Evolutionary conservation across 2,329 filamentous ascomycete genomes (phyloP).

Genomic region (Apiospora hydei): DNA sequence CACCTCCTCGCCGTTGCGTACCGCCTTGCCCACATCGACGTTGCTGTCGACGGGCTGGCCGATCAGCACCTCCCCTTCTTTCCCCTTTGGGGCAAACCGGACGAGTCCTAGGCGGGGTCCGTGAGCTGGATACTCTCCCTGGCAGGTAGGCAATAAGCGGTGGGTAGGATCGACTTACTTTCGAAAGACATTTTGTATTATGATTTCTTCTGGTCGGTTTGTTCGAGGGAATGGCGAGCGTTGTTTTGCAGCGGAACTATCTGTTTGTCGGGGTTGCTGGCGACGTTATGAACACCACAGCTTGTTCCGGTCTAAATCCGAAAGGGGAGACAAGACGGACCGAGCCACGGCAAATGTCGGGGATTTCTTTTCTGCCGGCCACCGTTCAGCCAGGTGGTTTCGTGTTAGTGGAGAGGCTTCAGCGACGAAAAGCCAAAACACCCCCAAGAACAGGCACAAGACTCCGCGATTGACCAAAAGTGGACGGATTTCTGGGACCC

Average conservation of each 20-base stretch:
- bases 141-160: background rate
- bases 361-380: constrained; percentile 10
- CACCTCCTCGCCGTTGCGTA: constrained; percentile 64
- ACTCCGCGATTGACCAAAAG: background rate
- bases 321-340: constrained; percentile 14
- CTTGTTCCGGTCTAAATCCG: constrained; percentile 9
- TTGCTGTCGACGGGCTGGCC: constrained; percentile 61
- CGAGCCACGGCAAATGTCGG: constrained; percentile 19
- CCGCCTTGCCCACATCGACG: constrained; percentile 64
- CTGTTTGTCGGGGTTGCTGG: background rate
- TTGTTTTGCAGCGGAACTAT: background rate
- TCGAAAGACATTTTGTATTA: constrained; percentile 13
- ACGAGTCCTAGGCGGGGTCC: constrained; percentile 52
- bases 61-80: constrained; percentile 50
- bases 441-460: background rate
- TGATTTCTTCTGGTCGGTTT: background rate
- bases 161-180: background rate
- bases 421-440: background rate
- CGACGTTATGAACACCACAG: constrained; percentile 15
- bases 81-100: constrained; percentile 62
- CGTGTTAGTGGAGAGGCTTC: constrained; percentile 6
- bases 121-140: background rate
- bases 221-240: background rate
- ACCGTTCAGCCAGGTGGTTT: background rate
- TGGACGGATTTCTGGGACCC: background rate